Evolutionary conservation across 176 grass and related monocot species (phyloP).

Genomic region (Carex kokanica): DNA sequence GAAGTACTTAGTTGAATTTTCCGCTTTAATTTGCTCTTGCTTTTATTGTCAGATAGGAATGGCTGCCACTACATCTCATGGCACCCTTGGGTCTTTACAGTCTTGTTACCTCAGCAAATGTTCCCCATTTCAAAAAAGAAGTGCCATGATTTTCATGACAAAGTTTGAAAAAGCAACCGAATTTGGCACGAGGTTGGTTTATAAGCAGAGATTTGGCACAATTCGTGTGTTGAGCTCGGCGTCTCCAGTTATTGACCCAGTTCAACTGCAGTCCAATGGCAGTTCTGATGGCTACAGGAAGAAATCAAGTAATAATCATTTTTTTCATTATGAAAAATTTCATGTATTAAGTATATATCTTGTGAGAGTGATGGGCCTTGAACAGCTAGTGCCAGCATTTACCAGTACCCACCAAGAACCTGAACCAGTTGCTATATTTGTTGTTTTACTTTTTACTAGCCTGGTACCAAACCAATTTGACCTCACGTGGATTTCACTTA

Average conservation of each 20-base stretch:
- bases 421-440: neutral
- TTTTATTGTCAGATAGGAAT: neutral
- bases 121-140: neutral
- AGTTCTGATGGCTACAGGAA: neutral
- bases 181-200: neutral
- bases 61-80: constrained; percentile 10
- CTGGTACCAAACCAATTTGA: neutral
- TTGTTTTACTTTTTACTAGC: neutral
- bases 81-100: constrained; percentile 4
- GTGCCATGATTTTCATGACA: neutral
- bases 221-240: constrained; percentile 2
- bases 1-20: neutral
- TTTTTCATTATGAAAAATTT: neutral
- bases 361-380: neutral
- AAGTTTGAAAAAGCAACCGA: neutral
- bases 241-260: constrained; percentile 10
- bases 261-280: neutral
- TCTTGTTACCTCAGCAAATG: constrained; percentile 7
- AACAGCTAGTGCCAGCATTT: neutral
- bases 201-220: neutral
- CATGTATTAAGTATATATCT: neutral
- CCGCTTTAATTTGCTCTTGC: neutral
- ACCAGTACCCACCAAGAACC: neutral
- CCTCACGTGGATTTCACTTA: neutral
- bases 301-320: constrained; percentile 11